A percentile compares a stretch with the other conserved stretches of the same genome.
Evolutionary conservation across 345 rosid genomes (phyloP).

Genomic region (Linum tenue): DNA sequence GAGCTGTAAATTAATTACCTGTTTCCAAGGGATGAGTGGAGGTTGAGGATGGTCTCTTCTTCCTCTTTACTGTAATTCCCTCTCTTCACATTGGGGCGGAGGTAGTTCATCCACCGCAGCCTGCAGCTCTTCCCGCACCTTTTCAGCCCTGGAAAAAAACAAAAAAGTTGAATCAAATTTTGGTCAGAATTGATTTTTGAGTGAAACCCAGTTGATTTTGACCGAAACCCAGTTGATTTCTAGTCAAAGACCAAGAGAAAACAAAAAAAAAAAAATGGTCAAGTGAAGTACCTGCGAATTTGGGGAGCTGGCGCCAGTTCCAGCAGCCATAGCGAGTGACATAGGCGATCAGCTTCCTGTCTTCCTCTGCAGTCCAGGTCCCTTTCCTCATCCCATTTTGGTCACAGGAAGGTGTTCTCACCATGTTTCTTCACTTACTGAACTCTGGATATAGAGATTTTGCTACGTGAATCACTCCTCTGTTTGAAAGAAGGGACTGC

Average conservation of each 20-base stretch:
- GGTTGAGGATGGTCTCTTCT: conserved; percentile 35
- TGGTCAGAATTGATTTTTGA: neutral
- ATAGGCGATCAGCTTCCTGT: conserved; percentile 37
- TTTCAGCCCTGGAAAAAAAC: conserved; percentile 29
- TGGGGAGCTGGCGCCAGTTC: conserved; percentile 64
- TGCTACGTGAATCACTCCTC: no score
- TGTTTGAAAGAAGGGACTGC: neutral
- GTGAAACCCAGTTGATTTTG: neutral
- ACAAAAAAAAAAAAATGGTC: neutral
- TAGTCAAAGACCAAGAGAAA: neutral
- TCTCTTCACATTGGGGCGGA: conserved; percentile 47
- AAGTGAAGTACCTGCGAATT: conserved; percentile 43
- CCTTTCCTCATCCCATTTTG: conserved; percentile 42
- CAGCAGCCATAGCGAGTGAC: conserved; percentile 40
- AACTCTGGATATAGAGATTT: no score
- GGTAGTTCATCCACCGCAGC: conserved; percentile 52
- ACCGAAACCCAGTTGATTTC: neutral
- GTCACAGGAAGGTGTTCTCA: conserved; percentile 41
- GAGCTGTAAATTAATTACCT: conserved; percentile 15
- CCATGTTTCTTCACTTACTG: conserved; percentile 22
- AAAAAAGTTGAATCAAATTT: neutral
- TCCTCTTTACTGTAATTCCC: conserved; percentile 46
- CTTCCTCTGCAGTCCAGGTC: conserved; percentile 58
- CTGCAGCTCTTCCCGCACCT: conserved; percentile 69
- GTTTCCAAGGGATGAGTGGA: conserved; percentile 38